phyloP scores from a whole-genome alignment of 2,329 filamentous ascomycete species.

The Sporothrix brasiliensis region DNA sequence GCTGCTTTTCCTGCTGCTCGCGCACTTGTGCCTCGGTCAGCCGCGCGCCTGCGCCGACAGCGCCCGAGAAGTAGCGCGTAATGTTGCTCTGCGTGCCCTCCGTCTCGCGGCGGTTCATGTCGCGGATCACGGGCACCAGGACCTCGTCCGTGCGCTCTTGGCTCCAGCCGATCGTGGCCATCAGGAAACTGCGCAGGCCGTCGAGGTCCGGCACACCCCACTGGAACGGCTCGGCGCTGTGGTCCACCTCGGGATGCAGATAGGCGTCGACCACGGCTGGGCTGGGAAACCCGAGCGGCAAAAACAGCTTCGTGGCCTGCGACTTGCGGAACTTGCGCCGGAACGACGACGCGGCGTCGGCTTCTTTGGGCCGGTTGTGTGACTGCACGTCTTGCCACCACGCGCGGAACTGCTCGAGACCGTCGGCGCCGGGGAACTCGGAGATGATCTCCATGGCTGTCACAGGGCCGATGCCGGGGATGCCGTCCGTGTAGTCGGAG shows the following conservation, averaged over 20 bases:
- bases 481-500: slow-evolving; percentile 91
- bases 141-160: slow-evolving; percentile 93
- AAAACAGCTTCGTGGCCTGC: slow-evolving; percentile 81
- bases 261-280: slow-evolving; percentile 81
- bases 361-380: slow-evolving; percentile 64
- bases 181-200: slow-evolving; percentile 79
- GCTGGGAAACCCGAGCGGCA: slow-evolving; percentile 79
- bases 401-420: slow-evolving; percentile 74
- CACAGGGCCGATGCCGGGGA: slow-evolving; percentile 88
- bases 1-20: slow-evolving; percentile 27
- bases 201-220: slow-evolving; percentile 96
- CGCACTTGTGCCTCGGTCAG: slow-evolving; percentile 30
- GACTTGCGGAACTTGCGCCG: slow-evolving; percentile 82
- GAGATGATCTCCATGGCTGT: slow-evolving; percentile 92
- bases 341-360: slow-evolving; percentile 65
- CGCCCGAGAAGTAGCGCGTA: slow-evolving; percentile 84
- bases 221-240: slow-evolving; percentile 75
- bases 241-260: slow-evolving; percentile 81
- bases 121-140: slow-evolving; percentile 88
- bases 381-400: slow-evolving; percentile 86
- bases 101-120: slow-evolving; percentile 85
- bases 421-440: slow-evolving; percentile 69
- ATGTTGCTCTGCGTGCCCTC: slow-evolving; percentile 97
- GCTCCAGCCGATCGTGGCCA: slow-evolving; percentile 90
- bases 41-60: slow-evolving; percentile 49